Evolutionary conservation across 2,329 filamentous ascomycete species (phyloP).

Genomic region (Stromatinia cepivora): DNA sequence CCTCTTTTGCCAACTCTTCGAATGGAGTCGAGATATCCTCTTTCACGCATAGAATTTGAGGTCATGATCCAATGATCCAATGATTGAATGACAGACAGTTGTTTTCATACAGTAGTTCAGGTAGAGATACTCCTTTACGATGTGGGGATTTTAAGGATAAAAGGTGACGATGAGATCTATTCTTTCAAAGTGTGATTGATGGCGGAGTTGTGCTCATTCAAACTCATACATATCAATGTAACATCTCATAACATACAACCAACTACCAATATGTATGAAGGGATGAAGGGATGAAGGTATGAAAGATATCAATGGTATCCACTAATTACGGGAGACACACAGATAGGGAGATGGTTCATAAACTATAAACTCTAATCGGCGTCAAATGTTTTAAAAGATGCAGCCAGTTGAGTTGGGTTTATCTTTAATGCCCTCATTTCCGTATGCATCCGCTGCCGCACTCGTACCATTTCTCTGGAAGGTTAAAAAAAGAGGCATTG

Average conservation of each 20-base stretch:
- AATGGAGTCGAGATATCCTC: slow-evolving; percentile 15
- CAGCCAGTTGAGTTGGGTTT: neutral
- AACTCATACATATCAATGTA: neutral
- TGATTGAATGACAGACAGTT: slow-evolving; percentile 11
- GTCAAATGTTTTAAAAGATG: slow-evolving; percentile 2
- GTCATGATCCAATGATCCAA: neutral
- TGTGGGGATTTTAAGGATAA: slow-evolving; percentile 2
- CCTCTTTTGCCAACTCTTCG: slow-evolving; percentile 11
- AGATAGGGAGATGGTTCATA: neutral
- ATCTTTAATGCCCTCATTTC: slow-evolving; percentile 10
- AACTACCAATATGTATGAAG: no score
- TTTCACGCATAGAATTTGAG: neutral
- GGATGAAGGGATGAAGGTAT: neutral
- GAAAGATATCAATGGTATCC: neutral
- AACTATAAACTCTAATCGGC: neutral
- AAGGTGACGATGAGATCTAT: slow-evolving; percentile 2
- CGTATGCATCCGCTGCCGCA: neutral
- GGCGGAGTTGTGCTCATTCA: neutral
- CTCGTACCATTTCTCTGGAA: neutral
- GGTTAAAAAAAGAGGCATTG: neutral
- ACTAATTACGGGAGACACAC: neutral
- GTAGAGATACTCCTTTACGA: neutral
- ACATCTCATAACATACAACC: no score
- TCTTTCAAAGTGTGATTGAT: slow-evolving; percentile 16
- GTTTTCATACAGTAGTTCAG: slow-evolving; percentile 12